phyloP scores from a whole-genome alignment of 2,329 filamentous ascomycete species.

The Fusarium denticulatum region DNA sequence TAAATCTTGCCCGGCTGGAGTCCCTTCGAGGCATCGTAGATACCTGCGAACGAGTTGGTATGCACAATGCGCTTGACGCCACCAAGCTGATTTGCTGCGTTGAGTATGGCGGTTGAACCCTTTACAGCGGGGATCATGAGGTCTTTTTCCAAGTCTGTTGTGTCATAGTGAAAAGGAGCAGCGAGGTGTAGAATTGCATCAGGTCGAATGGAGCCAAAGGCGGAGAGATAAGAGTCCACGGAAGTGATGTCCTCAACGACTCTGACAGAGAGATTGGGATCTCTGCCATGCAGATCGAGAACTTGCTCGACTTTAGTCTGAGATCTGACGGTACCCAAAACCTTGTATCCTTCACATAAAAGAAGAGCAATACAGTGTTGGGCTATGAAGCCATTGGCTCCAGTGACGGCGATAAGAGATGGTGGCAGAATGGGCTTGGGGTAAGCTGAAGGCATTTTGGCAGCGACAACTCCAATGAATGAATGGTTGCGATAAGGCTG shows the following conservation, averaged over 20 bases:
- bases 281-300: background rate
- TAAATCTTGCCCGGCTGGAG: background rate
- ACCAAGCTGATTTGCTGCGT: background rate
- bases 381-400: slow-evolving; percentile 14
- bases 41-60: slow-evolving; percentile 12
- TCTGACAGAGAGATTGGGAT: slow-evolving; percentile 4
- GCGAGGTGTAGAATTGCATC: slow-evolving; percentile 6
- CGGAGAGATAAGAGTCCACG: background rate
- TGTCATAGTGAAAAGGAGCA: slow-evolving; percentile 1
- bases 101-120: slow-evolving; percentile 6
- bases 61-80: background rate
- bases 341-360: background rate
- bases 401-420: background rate
- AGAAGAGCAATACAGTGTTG: slow-evolving; percentile 1
- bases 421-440: background rate
- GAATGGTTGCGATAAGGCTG: background rate
- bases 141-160: background rate
- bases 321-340: background rate
- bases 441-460: slow-evolving; percentile 5
- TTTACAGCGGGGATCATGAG: slow-evolving; percentile 9
- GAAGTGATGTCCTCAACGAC: slow-evolving; percentile 5
- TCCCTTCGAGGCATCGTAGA: slow-evolving; percentile 5
- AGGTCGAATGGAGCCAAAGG: background rate
- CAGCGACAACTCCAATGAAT: background rate
- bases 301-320: slow-evolving; percentile 1